phyloP scores from a whole-genome alignment of 108 stramenopile species.

The Licmophora abbreviata region DNA sequence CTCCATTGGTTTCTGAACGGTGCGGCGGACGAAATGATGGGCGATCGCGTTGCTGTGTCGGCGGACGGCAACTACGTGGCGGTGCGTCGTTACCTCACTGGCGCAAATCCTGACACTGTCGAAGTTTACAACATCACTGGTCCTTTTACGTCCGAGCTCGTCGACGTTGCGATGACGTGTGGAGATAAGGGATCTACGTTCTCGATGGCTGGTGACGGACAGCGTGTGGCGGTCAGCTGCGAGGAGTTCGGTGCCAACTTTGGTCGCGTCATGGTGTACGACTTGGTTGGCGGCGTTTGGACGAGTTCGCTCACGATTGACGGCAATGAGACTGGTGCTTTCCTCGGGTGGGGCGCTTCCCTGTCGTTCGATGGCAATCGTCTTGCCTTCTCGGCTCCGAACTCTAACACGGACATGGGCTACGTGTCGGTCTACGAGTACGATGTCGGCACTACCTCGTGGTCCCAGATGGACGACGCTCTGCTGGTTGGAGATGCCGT shows the following conservation, averaged over 20 bases:
- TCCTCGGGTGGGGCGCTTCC: conserved; percentile 1
- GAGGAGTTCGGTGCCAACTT: background rate
- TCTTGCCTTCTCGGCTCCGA: conserved; percentile 6
- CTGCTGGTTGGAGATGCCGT: background rate
- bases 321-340: background rate
- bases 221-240: background rate
- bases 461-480: background rate
- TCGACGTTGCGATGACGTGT: too few relatives aligned
- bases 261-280: background rate
- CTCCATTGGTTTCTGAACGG: conserved; percentile 2
- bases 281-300: background rate
- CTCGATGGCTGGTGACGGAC: background rate
- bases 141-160: too few relatives aligned
- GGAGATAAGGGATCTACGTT: background rate
- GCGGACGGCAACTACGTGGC: background rate
- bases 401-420: background rate
- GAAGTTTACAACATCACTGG: too few relatives aligned
- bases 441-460: background rate
- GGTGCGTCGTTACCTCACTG: conserved; percentile 3
- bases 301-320: background rate
- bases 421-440: conserved; percentile 2
- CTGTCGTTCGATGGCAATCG: background rate
- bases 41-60: background rate
- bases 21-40: background rate
- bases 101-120: too few relatives aligned